Percentiles rank a stretch among this genome's conserved stretches.
These are phyloP conservation scores for Persicaria maculosa DNA, from an alignment of 148 eudicot genomes.

Conservation along the genomic window DNA sequence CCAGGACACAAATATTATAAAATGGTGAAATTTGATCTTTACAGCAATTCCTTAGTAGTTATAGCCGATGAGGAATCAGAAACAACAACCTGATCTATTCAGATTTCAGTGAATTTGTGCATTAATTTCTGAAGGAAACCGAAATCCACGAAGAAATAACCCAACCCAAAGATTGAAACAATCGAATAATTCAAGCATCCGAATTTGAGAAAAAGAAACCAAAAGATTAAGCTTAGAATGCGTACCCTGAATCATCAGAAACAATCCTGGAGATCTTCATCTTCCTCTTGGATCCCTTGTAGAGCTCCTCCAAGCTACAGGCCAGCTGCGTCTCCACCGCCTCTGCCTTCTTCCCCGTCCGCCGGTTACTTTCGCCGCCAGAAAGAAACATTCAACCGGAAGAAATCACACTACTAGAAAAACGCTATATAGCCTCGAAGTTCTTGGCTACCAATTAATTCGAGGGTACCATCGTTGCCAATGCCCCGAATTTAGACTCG, in stretches of 20 bases:
- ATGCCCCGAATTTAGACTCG: too few relatives aligned
- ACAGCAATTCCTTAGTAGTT: too few relatives aligned
- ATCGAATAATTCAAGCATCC: background rate
- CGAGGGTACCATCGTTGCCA: too few relatives aligned
- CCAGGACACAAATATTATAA: background rate
- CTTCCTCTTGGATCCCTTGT: conserved; percentile 66
- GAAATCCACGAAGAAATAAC: too few relatives aligned
- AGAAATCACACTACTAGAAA: too few relatives aligned
- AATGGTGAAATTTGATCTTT: too few relatives aligned
- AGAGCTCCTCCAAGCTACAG: conserved; percentile 87
- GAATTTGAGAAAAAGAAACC: background rate
- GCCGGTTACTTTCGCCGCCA: background rate
- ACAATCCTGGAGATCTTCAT: conserved; percentile 75
- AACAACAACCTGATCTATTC: background rate
- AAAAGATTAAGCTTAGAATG: background rate
- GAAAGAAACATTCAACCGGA: too few relatives aligned
- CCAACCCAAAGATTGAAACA: background rate
- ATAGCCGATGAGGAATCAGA: background rate
- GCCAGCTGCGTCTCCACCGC: conserved; percentile 59
- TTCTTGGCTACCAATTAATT: too few relatives aligned
- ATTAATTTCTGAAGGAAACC: background rate
- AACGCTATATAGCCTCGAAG: too few relatives aligned
- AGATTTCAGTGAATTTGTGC: background rate
- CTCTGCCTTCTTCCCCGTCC: conserved; percentile 22
- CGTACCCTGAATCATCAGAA: conserved; percentile 53